phyloP scores from a whole-genome alignment of 2,329 filamentous ascomycete genomes.

The Thelonectria rubi region DNA sequence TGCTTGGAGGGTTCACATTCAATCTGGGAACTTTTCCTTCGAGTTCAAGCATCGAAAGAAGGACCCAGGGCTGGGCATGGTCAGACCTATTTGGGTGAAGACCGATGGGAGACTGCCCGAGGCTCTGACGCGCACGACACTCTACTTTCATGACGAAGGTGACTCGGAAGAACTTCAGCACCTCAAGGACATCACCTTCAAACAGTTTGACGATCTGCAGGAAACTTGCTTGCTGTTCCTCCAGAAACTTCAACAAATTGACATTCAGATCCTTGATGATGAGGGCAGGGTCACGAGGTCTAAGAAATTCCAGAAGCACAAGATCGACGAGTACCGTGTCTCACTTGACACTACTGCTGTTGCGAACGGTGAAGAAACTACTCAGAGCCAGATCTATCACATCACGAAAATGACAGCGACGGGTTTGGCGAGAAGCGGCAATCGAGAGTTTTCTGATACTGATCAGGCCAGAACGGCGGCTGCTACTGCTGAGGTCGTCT shows the following conservation, averaged over 20 bases:
- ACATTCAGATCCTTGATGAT: slow-evolving; percentile 14
- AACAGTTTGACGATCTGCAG: slow-evolving; percentile 23
- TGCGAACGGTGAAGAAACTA: neutral
- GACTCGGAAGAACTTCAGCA: slow-evolving; percentile 3
- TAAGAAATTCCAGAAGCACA: slow-evolving; percentile 18
- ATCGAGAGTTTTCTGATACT: slow-evolving; percentile 14
- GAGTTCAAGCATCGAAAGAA: slow-evolving; percentile 22
- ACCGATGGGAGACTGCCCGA: neutral
- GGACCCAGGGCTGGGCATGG: slow-evolving; percentile 26
- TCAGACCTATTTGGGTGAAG: slow-evolving; percentile 26
- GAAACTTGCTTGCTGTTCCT: slow-evolving; percentile 28
- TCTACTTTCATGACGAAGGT: slow-evolving; percentile 27
- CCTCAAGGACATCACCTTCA: slow-evolving; percentile 3
- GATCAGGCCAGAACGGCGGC: neutral
- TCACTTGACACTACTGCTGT: slow-evolving; percentile 13
- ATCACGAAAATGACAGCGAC: slow-evolving; percentile 15
- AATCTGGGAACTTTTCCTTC: slow-evolving; percentile 33
- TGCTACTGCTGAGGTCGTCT: slow-evolving; percentile 24
- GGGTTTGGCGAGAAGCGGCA: slow-evolving; percentile 21
- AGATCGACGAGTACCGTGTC: slow-evolving; percentile 10
- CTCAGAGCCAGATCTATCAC: slow-evolving; percentile 19
- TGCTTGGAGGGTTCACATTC: slow-evolving; percentile 27
- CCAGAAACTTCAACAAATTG: slow-evolving; percentile 20
- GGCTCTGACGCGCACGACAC: slow-evolving; percentile 27
- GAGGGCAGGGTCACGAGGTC: slow-evolving; percentile 1